Conservation (phyloP, 1,284 basidiomycete species). For the Porodaedalea pini region DNA sequence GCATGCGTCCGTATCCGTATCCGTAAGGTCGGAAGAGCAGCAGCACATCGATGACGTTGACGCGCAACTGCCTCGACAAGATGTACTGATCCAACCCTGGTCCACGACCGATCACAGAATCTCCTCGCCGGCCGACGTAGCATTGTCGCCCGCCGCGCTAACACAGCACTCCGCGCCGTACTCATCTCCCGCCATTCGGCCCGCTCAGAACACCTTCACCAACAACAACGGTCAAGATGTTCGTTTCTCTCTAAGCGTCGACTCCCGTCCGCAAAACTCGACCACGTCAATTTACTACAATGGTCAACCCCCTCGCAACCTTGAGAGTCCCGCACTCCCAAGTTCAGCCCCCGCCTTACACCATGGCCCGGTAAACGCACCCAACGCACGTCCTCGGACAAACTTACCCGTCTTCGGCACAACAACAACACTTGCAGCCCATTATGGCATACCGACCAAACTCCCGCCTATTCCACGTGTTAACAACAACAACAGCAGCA, state of each 20-base stretch:
- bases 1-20: background rate
- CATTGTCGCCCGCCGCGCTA: constrained; percentile 29
- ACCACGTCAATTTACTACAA: constrained; percentile 30
- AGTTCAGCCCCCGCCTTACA: constrained; percentile 33
- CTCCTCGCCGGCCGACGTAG: constrained; percentile 38
- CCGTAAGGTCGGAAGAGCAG: constrained; percentile 25
- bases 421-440: constrained; percentile 58
- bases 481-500: constrained; percentile 39
- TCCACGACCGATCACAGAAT: constrained; percentile 41
- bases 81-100: constrained; percentile 39
- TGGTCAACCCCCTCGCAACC: constrained; percentile 30
- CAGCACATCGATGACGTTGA: constrained; percentile 25
- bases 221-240: constrained; percentile 38
- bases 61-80: constrained; percentile 29
- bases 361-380: constrained; percentile 45
- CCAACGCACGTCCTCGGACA: constrained; percentile 41
- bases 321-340: constrained; percentile 42
- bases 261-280: constrained; percentile 31
- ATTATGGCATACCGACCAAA: constrained; percentile 70
- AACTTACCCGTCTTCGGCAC: constrained; percentile 43
- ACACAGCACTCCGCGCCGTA: constrained; percentile 33
- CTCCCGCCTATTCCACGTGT: constrained; percentile 58
- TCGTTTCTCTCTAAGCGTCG: constrained; percentile 27
- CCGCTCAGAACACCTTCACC: constrained; percentile 29
- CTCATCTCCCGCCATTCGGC: constrained; percentile 28